Conservation (phyloP, 306 rosid species). For the Malus domestica region DNA sequence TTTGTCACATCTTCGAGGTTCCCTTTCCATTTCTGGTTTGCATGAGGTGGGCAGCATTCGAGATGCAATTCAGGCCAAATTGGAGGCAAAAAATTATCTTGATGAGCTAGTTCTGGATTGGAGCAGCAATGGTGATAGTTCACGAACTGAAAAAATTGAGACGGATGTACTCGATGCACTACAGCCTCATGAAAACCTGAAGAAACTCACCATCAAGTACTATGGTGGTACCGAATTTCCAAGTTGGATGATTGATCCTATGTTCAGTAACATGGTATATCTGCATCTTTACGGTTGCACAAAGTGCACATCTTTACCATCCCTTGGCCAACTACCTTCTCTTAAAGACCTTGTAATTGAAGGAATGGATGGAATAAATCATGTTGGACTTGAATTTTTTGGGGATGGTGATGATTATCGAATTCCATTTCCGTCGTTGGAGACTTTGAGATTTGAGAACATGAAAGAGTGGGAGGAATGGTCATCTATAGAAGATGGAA, state of each 20-base stretch:
- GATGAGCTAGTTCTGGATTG: slow-evolving; percentile 1
- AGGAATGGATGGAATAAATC: slow-evolving; percentile 1
- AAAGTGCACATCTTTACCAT: slow-evolving; percentile 8
- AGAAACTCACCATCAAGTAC: slow-evolving; percentile 14
- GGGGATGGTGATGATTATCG: slow-evolving; percentile 2
- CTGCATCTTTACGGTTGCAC: background rate
- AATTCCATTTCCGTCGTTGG: slow-evolving; percentile 11
- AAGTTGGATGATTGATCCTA: slow-evolving; percentile 13
- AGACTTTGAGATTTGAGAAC: slow-evolving; percentile 10
- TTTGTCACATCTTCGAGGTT: background rate
- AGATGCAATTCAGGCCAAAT: slow-evolving; percentile 2
- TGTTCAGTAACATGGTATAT: background rate
- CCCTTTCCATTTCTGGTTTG: background rate
- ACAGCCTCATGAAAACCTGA: slow-evolving; percentile 11
- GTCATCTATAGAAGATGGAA: slow-evolving; percentile 4
- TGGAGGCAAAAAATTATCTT: background rate
- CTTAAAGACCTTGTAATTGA: slow-evolving; percentile 18
- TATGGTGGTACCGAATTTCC: slow-evolving; percentile 23
- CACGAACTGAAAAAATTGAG: slow-evolving; percentile 2
- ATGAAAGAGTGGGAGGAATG: slow-evolving; percentile 28
- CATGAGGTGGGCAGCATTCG: background rate
- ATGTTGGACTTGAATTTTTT: slow-evolving; percentile 17
- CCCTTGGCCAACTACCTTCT: slow-evolving; percentile 21
- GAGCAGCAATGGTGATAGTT: slow-evolving; percentile 7
- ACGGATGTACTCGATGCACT: slow-evolving; percentile 17